Evolutionary conservation across 139 green algal species (phyloP), one percentile per base, ranked within the genome.

Genomic region (Chara braunii): DNA sequence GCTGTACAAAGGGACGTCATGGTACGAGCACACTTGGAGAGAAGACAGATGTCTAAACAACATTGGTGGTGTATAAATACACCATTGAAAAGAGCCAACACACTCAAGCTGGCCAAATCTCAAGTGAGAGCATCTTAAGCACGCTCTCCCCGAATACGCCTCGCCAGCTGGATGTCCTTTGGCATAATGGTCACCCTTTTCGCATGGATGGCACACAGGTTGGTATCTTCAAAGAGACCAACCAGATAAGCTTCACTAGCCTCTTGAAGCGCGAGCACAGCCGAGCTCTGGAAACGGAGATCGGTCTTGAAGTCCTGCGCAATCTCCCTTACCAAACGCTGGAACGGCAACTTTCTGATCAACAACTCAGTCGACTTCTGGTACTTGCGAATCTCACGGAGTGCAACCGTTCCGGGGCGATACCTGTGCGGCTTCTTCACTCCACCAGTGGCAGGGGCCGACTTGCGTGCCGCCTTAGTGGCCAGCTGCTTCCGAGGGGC

Each of bases 301-400:
- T 98, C 92, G 40, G 89, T 95, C 86, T 97, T 96, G 90, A 96
- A 97, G 83, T 97, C 91, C 87, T 96, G 93, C 34, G 90, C 89
- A 56, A 97, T 97, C 83, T 97, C 91, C 51, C 91, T 84, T 11
- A 96, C 90, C 59, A 96, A 81, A 51, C 81, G 68, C 67, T 84
- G 72, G 69, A 87, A 87, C 24, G 81, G 81, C 1, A 76, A 52
- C 75, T 83, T 84, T 53, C 75, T 65, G 57, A 87, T 79, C 43
- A 87, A 75, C 23, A 87, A 73, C 57, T 83, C 74, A 0, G 83
- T 88, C 31, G 65, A 78, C 67, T 85, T 85, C 78, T 88, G 83
- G 74, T 87, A 88, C 81, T 86, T 86, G 43, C 83, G 70, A 69
- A 82, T 80, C 66, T 82, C 72, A 48, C 84, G 70, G 31, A 88